Evolutionary conservation across 805 yeast species (phyloP).

Genomic region (Phaffomyces opuntiae): DNA sequence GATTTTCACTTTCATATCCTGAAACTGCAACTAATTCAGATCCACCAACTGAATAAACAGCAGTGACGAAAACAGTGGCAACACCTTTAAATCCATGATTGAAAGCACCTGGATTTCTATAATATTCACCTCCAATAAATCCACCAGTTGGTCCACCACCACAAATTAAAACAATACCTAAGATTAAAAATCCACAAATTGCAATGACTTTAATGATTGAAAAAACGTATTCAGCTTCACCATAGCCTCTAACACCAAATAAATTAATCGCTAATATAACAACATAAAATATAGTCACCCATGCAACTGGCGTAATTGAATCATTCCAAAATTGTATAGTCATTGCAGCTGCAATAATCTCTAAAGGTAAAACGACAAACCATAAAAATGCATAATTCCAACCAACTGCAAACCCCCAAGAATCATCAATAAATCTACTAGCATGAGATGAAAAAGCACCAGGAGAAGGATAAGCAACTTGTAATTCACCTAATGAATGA

Average conservation of each 20-base stretch:
- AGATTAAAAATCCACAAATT: slow-evolving; percentile 45
- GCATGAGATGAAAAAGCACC: slow-evolving; percentile 62
- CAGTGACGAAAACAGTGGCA: slow-evolving; percentile 47
- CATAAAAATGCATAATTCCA: slow-evolving; percentile 50
- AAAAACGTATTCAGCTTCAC: slow-evolving; percentile 46
- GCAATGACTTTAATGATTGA: slow-evolving; percentile 43
- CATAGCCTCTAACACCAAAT: slow-evolving; percentile 50
- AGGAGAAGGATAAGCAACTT: slow-evolving; percentile 54
- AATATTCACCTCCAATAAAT: slow-evolving; percentile 38
- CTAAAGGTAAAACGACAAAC: slow-evolving; percentile 44
- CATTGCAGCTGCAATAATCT: slow-evolving; percentile 47
- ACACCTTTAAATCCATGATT: slow-evolving; percentile 49
- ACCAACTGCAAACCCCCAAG: slow-evolving; percentile 58
- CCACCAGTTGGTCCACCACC: slow-evolving; percentile 43
- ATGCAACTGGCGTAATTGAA: slow-evolving; percentile 38
- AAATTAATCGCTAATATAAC: slow-evolving; percentile 42
- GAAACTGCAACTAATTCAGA: slow-evolving; percentile 47
- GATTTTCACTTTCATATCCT: slow-evolving; percentile 41
- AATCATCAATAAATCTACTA: slow-evolving; percentile 50
- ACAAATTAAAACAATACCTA: slow-evolving; percentile 42
- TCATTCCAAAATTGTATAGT: slow-evolving; percentile 46
- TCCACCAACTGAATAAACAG: slow-evolving; percentile 49
- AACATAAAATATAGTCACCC: slow-evolving; percentile 44
- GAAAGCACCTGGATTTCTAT: slow-evolving; percentile 58
- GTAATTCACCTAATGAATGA: slow-evolving; percentile 55